Conservation (phyloP, 2,329 filamentous ascomycete genomes). For the Ceratocystis destructans region DNA sequence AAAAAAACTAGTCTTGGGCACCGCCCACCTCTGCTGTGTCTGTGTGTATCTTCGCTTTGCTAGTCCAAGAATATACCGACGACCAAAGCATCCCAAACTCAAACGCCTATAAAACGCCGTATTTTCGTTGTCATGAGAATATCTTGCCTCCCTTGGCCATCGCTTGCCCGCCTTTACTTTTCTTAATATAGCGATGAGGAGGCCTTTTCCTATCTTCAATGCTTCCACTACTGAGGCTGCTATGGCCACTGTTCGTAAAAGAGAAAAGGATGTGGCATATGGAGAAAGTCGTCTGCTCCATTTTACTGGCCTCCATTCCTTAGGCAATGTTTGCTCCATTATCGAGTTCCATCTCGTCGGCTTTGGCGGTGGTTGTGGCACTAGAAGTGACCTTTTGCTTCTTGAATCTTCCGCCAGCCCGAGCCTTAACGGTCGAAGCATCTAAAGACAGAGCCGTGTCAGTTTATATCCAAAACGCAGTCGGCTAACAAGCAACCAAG, state of each 20-base stretch:
- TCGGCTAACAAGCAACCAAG: not conserved
- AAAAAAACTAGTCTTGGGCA: not conserved
- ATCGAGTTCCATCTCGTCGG: slow-evolving; percentile 8
- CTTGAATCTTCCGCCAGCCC: slow-evolving; percentile 2
- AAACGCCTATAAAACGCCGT: not conserved
- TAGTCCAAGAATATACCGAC: not conserved
- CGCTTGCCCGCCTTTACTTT: not conserved
- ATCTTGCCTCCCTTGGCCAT: not conserved
- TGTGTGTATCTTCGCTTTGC: not conserved
- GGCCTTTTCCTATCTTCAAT: not conserved
- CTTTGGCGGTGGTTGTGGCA: not conserved
- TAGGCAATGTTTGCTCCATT: not conserved
- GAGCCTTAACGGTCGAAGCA: not conserved
- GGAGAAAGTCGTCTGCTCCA: not conserved
- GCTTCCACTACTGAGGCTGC: not conserved
- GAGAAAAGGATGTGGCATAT: not conserved
- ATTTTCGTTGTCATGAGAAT: not conserved
- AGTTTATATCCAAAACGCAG: not conserved
- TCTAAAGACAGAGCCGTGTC: not conserved
- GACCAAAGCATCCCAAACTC: not conserved
- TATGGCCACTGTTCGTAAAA: not conserved
- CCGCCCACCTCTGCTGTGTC: not conserved
- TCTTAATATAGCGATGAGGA: not conserved
- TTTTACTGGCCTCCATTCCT: not conserved
- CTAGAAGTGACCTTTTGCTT: not conserved